Evolutionary conservation across 2,329 filamentous ascomycete species (phyloP).

Genomic region (Ustulina deusta): DNA sequence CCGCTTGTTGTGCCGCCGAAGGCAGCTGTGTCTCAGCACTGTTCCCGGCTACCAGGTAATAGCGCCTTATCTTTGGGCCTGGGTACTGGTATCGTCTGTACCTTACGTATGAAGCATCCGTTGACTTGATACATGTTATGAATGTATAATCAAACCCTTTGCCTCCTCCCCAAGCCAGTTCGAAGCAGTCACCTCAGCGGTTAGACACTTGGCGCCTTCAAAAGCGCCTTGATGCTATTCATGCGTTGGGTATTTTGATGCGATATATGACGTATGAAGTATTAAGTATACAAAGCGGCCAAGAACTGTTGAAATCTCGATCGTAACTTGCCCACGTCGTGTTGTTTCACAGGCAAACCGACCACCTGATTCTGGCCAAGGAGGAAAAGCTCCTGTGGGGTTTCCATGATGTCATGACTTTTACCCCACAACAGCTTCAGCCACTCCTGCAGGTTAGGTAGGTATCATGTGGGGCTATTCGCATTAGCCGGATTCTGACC

Average conservation of each 20-base stretch:
- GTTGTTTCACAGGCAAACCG: slow-evolving; percentile 13
- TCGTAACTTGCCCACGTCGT: slow-evolving; percentile 1
- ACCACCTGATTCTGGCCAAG: slow-evolving; percentile 24
- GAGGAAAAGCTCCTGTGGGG: slow-evolving; percentile 45
- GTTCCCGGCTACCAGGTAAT: slow-evolving; percentile 28
- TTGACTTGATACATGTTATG: background rate
- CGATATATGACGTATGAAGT: slow-evolving; percentile 29
- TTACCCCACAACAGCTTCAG: slow-evolving; percentile 32
- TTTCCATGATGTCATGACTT: slow-evolving; percentile 48
- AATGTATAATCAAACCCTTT: background rate
- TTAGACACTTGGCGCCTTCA: background rate
- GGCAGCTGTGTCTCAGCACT: slow-evolving; percentile 14
- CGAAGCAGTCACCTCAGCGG: background rate
- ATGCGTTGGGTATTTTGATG: background rate
- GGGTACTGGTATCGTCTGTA: background rate
- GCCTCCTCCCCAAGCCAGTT: background rate
- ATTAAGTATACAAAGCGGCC: background rate
- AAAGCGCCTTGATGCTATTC: background rate
- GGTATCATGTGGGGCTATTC: background rate
- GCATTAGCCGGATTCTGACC: background rate
- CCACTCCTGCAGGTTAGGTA: slow-evolving; percentile 20
- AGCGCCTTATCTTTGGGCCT: background rate
- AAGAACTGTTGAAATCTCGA: slow-evolving; percentile 30
- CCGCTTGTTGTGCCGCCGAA: background rate
- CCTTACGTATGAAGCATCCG: background rate